Evolutionary conservation across 441 rosid genomes (phyloP), one percentile per base, ranked within the genome.

Genomic region (Arabidopsis hybrid): DNA sequence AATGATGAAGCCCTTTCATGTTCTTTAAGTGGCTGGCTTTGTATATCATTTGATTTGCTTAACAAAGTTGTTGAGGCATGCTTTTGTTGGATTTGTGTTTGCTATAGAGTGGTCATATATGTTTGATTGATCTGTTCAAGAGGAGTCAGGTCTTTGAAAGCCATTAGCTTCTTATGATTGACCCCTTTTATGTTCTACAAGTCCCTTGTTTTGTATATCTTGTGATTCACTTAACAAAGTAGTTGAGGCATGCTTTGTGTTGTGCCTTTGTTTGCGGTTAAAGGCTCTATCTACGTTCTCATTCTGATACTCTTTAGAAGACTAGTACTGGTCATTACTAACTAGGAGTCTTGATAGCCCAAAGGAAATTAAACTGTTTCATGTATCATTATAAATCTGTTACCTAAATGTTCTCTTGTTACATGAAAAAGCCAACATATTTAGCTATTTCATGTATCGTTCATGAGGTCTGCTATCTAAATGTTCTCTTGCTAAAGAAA

Each of bases 21-120:
- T n/a, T 45, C 50, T 45, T 0, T 0, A n/a, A 13, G 3, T 39
- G 14, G 3, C 46, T 66, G 39, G 53, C 0, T 73, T 29, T 60
- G 18, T 43, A 29, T 42, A 61, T 60, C 40, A 16, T 35, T 16
- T 42, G 31, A 40, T 18, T 60, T 17, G 18, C 36, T 10, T 46
- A 36, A 29, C 65, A 38, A 73, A 46, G 60, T 65, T 12, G 18
- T 49, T 34, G 60, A 49, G 7, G 40, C 47, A 40, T 73, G 53
- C 5, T 51, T 51, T 51, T 65, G 21, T 35, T 50, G 29, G 51
- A n/a, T 38, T 3, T 73, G 64, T 65, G 61, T 35, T 35, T 35
- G 38, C 38, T 35, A 7, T 35, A 7, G 38, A 35, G 8, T 35
- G 8, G 8, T 57, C 1, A 21, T 43, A 18, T 2, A 31, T 59